A percentile compares a stretch with the other conserved stretches of the same genome.
These are phyloP conservation scores for Microcyclospora tardicrescens DNA, from an alignment of 2,329 filamentous ascomycete genomes.

Conservation along the genomic window DNA sequence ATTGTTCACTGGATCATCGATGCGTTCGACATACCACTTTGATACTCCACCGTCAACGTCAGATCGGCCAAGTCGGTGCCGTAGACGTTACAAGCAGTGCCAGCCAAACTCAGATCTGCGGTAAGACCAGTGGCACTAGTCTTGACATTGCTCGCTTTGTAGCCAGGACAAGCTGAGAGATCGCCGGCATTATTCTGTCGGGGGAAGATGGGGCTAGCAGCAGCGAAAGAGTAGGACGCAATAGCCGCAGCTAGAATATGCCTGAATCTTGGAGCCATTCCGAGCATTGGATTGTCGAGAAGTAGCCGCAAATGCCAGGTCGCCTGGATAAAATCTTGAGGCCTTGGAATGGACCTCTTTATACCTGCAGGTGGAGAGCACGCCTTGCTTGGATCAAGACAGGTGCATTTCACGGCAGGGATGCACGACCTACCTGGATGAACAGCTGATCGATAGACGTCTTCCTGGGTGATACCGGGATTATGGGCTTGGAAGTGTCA, in stretches of 20 bases:
- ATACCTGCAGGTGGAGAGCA: no score
- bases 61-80: conserved; percentile 45
- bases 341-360: no score
- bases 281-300: no score
- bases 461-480: no score
- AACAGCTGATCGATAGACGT: no score
- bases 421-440: no score
- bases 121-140: conserved; percentile 44
- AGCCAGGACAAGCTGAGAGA: conserved; percentile 47
- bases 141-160: conserved; percentile 49
- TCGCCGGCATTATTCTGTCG: conserved; percentile 7
- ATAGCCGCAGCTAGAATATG: conserved; percentile 1
- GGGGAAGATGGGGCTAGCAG: conserved; percentile 6
- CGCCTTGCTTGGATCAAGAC: no score
- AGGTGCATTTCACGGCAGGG: no score
- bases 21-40: conserved; percentile 36
- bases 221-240: conserved; percentile 8
- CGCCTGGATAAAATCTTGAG: no score
- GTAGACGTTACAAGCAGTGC: conserved; percentile 48
- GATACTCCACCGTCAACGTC: conserved; percentile 47
- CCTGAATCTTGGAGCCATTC: conserved; percentile 1
- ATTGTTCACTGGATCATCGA: not conserved
- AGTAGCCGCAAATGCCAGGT: no score
- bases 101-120: conserved; percentile 58
- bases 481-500: no score